Evolutionary conservation across 805 yeast species (phyloP).

Genomic region (Aciculoconidium aculeatum): DNA sequence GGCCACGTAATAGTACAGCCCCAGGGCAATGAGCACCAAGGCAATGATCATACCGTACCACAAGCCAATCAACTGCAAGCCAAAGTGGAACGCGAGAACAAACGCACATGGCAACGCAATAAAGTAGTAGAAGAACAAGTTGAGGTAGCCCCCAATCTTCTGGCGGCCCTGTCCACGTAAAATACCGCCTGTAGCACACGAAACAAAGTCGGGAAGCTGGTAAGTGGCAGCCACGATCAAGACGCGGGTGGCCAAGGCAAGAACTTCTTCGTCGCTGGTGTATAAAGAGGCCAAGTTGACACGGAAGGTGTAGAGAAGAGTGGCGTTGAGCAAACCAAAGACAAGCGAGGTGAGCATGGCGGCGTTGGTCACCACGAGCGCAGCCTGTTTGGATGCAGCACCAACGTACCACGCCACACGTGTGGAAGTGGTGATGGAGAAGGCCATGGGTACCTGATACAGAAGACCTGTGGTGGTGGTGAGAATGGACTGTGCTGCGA

Average conservation of each 20-base stretch:
- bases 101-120: conserved; percentile 47
- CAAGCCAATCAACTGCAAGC: conserved; percentile 38
- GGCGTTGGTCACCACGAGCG: conserved; percentile 30
- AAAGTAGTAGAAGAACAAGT: conserved; percentile 42
- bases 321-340: conserved; percentile 33
- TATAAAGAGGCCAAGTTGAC: conserved; percentile 34
- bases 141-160: conserved; percentile 49
- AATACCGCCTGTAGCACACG: conserved; percentile 48
- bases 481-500: conserved; percentile 72
- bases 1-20: conserved; percentile 37
- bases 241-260: conserved; percentile 32
- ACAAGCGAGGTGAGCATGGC: conserved; percentile 27
- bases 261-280: conserved; percentile 33
- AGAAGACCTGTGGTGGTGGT: conserved; percentile 62
- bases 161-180: conserved; percentile 57
- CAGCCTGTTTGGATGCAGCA: conserved; percentile 44
- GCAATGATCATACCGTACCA: conserved; percentile 47
- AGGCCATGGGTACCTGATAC: conserved; percentile 72
- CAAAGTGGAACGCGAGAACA: conserved; percentile 36
- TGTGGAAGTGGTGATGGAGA: conserved; percentile 70
- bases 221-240: conserved; percentile 44
- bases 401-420: conserved; percentile 75
- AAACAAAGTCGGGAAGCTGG: conserved; percentile 46
- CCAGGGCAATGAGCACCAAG: conserved; percentile 32
- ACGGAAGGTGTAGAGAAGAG: conserved; percentile 33